Base-by-base conservation (phyloP, 2,329 filamentous ascomycete genomes). In the Rhexocercosporidium sp. region DNA sequence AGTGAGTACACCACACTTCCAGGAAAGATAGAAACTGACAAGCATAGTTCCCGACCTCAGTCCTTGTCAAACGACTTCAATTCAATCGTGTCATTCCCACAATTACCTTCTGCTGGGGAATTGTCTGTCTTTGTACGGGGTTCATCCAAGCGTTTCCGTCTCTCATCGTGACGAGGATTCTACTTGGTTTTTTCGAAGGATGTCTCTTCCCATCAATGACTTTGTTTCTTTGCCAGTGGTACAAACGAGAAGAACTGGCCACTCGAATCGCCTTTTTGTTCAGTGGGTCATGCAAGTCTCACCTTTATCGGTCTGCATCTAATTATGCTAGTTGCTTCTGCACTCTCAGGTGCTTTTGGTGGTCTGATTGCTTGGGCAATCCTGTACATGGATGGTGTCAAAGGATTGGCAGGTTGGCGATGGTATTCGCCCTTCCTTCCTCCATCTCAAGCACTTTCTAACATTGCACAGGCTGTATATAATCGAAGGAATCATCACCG, bases 311-410 rank as follows among this genome's bases (percentile, higher is more conserved):
- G 51, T 34, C 14, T 54, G 18, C 2, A 4, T 3, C 14, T 54
- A 29, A 54, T 20, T 1, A 12, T 0, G 12, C 2, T 16, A 66
- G 64, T 66, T 27, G 64, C 51, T 20, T 66, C 64, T 6, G 37
- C 80, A 3, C 54, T 68, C n/a, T 68, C 66, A 20, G 66, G 66
- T 41, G 85, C 84, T 0, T 86, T 86, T 68, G 82, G 82, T 0
- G 82, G 82, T 3, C 73, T 86, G 3, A 73, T 85, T 7, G 83
- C 83, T 29, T 83, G 81, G 1, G 82, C 80, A 3, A 82, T 85
- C 22, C 79, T 82, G 3, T 76, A 80, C 7, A 77, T 86, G 25
- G 81, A 85, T 29, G 82, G 82, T 3, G 76, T 75, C 2, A 78
- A 79, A 51, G 82, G 82, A 1, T 78, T 86, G 7, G 74, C 78